A percentile compares a stretch with the other conserved stretches of the same genome.
phyloP scores from a whole-genome alignment of 2,329 filamentous ascomycete genomes.

The Aureobasidium vineae region DNA sequence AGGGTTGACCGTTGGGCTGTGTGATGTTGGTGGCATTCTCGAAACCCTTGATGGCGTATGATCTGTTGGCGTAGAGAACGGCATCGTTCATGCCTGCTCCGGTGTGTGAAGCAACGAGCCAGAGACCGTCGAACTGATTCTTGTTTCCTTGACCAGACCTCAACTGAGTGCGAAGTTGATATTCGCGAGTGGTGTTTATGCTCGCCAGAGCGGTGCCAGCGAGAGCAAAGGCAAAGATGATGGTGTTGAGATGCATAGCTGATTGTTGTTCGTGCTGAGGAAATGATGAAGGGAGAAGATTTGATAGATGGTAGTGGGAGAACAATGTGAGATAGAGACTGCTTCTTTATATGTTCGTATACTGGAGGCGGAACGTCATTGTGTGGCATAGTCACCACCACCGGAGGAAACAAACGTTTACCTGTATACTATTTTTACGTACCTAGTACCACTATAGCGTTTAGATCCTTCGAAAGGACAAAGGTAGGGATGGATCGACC shows the following conservation, averaged over 20 bases:
- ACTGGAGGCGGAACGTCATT: neutral
- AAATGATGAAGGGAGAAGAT: neutral
- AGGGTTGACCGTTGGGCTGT: conserved; percentile 28
- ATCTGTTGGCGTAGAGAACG: conserved; percentile 31
- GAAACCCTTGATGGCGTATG: conserved; percentile 31
- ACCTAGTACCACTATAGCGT: neutral
- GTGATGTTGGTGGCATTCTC: conserved; percentile 35
- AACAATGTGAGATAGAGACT: neutral
- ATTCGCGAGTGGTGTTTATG: conserved; percentile 34
- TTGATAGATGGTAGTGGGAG: neutral
- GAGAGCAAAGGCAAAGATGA: conserved; percentile 29
- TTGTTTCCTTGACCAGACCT: conserved; percentile 32
- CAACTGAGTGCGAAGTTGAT: conserved; percentile 35
- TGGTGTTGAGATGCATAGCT: conserved; percentile 17
- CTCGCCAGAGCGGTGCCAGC: conserved; percentile 29
- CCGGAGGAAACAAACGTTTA: neutral
- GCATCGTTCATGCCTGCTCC: conserved; percentile 35
- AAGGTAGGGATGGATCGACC: neutral
- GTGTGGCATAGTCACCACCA: neutral
- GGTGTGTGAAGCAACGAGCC: conserved; percentile 31
- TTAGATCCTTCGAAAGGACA: neutral
- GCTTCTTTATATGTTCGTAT: neutral
- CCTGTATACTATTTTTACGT: conserved; percentile 12
- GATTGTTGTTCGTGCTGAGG: neutral
- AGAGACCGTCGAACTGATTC: conserved; percentile 34